Percentiles rank a stretch among this genome's conserved stretches.
Evolutionary conservation across 1,284 basidiomycete genomes (phyloP).

Genomic region (Coriolopsis trogii): DNA sequence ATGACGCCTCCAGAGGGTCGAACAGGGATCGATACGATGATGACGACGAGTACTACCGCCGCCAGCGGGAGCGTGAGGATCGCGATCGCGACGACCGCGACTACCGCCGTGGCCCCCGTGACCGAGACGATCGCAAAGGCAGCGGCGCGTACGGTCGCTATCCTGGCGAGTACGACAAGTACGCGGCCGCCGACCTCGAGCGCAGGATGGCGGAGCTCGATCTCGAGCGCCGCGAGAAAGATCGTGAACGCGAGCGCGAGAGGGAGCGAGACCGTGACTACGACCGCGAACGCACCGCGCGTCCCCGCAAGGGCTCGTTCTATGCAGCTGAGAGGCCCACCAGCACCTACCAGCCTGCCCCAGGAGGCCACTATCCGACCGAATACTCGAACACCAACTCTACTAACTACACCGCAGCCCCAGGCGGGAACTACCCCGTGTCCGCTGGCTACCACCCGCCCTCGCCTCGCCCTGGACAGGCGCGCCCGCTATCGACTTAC

Average conservation of each 20-base stretch:
- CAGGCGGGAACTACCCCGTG: slow-evolving; percentile 23
- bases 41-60: slow-evolving; percentile 32
- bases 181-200: slow-evolving; percentile 33
- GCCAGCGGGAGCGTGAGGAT: slow-evolving; percentile 49
- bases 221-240: slow-evolving; percentile 30
- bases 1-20: slow-evolving; percentile 18
- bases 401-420: slow-evolving; percentile 19
- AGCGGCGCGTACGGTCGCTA: slow-evolving; percentile 21
- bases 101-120: slow-evolving; percentile 39
- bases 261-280: slow-evolving; percentile 15
- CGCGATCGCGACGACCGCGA: slow-evolving; percentile 42
- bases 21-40: slow-evolving; percentile 40
- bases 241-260: slow-evolving; percentile 31
- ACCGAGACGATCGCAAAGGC: slow-evolving; percentile 24
- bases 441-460: slow-evolving; percentile 22
- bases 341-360: slow-evolving; percentile 26
- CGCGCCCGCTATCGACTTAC: slow-evolving; percentile 3
- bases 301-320: slow-evolving; percentile 31
- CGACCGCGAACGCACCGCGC: slow-evolving; percentile 15
- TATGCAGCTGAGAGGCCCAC: slow-evolving; percentile 29
- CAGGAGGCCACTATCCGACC: slow-evolving; percentile 20
- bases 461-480: slow-evolving; percentile 26
- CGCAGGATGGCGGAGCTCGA: slow-evolving; percentile 35
- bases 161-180: slow-evolving; percentile 31
- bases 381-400: slow-evolving; percentile 14